These are phyloP conservation scores for Dryas integrifolia DNA, from an alignment of 331 rosid species.

Conservation along the genomic window DNA sequence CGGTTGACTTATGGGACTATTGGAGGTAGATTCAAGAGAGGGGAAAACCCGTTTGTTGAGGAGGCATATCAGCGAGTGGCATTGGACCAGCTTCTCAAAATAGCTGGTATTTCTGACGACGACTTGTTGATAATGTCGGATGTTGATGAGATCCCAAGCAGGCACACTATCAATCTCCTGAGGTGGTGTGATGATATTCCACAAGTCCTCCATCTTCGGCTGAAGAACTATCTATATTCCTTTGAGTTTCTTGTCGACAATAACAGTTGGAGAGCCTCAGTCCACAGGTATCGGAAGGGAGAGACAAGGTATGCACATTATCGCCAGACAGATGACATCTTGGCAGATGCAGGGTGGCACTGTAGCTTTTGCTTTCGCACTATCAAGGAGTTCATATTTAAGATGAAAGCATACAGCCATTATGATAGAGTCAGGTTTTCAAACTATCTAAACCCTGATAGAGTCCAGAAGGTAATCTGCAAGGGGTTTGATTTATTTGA, in stretches of 20 bases:
- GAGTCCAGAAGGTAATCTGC: conserved; percentile 86
- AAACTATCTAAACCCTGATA: conserved; percentile 58
- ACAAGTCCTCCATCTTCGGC: conserved; percentile 70
- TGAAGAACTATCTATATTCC: conserved; percentile 87
- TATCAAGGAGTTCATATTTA: conserved; percentile 81
- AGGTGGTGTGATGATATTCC: conserved; percentile 96
- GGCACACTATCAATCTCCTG: conserved; percentile 82
- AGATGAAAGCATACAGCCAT: conserved; percentile 99
- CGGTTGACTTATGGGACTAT: conserved; percentile 74
- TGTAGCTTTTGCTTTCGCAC: conserved; percentile 95
- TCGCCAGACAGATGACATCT: conserved; percentile 72
- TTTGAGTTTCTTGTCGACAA: conserved; percentile 81
- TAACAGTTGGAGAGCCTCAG: conserved; percentile 94
- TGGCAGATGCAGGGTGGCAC: conserved; percentile 98
- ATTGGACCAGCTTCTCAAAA: conserved; percentile 74
- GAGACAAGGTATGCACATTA: conserved; percentile 84
- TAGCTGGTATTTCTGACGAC: conserved; percentile 86
- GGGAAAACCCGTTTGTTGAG: conserved; percentile 93
- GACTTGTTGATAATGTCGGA: conserved; percentile 97
- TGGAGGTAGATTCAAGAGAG: conserved; percentile 74
- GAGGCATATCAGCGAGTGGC: conserved; percentile 93
- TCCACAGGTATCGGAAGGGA: conserved; percentile 65
- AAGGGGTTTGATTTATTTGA: conserved; percentile 78
- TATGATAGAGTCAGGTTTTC: conserved; percentile 82
- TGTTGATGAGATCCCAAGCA: conserved; percentile 94